phyloP scores from a whole-genome alignment of 164 flowering plant genomes.

The Vitis cinerea region DNA sequence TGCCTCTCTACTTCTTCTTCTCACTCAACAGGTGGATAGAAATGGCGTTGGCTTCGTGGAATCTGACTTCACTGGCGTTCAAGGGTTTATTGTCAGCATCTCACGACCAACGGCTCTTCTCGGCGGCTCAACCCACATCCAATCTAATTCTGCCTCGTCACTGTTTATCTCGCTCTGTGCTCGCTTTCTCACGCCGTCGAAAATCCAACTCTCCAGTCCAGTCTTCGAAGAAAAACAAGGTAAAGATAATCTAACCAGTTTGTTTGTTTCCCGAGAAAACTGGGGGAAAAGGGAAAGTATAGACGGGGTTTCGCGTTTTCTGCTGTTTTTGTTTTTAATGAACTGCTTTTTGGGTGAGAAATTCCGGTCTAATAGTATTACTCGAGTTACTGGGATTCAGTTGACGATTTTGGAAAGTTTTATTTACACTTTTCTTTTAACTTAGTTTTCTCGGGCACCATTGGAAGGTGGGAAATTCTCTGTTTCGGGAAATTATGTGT shows the following conservation, averaged over 20 bases:
- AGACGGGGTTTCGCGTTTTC: too few relatives aligned
- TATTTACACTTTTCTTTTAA: too few relatives aligned
- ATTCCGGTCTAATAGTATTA: too few relatives aligned
- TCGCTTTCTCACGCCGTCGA: constrained; percentile 31
- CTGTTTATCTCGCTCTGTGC: constrained; percentile 4
- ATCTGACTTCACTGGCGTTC: constrained; percentile 7
- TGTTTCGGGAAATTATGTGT: too few relatives aligned
- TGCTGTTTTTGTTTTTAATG: too few relatives aligned
- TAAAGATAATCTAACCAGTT: not conserved
- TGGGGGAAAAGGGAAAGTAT: not conserved
- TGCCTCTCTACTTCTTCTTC: not conserved
- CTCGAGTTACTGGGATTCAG: too few relatives aligned
- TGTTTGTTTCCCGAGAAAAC: not conserved
- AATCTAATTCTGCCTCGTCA: constrained; percentile 14
- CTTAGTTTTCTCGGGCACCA: too few relatives aligned
- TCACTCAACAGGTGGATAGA: not conserved
- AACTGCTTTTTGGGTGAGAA: too few relatives aligned
- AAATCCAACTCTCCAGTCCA: constrained; percentile 8
- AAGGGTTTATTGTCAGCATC: constrained; percentile 1
- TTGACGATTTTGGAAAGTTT: too few relatives aligned
- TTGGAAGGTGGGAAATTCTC: too few relatives aligned
- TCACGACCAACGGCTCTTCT: not conserved
- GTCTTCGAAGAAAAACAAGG: constrained; percentile 24
- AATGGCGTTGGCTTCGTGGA: constrained; percentile 20
- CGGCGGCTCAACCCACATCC: not conserved